Evolutionary conservation across 2,329 filamentous ascomycete species (phyloP).

Genomic region (Diaporthe capsici): DNA sequence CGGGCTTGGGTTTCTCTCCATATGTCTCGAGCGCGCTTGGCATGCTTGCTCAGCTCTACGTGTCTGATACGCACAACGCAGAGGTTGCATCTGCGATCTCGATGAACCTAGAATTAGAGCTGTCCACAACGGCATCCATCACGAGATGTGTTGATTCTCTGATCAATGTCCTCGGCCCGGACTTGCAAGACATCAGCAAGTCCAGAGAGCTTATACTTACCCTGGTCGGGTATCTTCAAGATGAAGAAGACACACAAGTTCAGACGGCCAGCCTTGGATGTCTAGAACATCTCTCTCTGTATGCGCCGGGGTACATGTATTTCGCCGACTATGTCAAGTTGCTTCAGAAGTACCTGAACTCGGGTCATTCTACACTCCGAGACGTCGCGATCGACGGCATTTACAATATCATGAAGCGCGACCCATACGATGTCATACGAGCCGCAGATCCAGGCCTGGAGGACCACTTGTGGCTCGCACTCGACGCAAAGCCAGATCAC

Average conservation of each 20-base stretch:
- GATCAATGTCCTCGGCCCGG: constrained; percentile 95
- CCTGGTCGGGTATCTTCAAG: constrained; percentile 85
- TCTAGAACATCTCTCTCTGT: constrained; percentile 91
- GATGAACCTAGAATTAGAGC: constrained; percentile 90
- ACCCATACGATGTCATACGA: constrained; percentile 84
- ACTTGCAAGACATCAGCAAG: constrained; percentile 92
- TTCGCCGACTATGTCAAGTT: constrained; percentile 87
- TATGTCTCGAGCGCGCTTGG: constrained; percentile 93
- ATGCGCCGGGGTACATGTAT: constrained; percentile 89
- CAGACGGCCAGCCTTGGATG: constrained; percentile 85
- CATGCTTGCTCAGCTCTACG: constrained; percentile 94
- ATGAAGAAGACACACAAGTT: constrained; percentile 79
- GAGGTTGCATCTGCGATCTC: constrained; percentile 85
- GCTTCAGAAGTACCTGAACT: constrained; percentile 83
- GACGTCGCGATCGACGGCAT: constrained; percentile 89
- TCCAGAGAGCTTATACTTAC: constrained; percentile 93
- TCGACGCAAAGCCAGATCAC: constrained; percentile 83
- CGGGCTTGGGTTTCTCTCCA: constrained; percentile 90
- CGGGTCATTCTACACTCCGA: constrained; percentile 76
- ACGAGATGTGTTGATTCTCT: constrained; percentile 93
- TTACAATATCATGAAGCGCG: constrained; percentile 94
- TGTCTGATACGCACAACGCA: constrained; percentile 90
- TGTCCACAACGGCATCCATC: constrained; percentile 85
- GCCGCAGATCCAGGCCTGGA: constrained; percentile 85
- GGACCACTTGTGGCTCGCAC: constrained; percentile 90